Conservation (phyloP, 1,139 yeast genomes). For the Zygosaccharomyces pseudobailii region DNA sequence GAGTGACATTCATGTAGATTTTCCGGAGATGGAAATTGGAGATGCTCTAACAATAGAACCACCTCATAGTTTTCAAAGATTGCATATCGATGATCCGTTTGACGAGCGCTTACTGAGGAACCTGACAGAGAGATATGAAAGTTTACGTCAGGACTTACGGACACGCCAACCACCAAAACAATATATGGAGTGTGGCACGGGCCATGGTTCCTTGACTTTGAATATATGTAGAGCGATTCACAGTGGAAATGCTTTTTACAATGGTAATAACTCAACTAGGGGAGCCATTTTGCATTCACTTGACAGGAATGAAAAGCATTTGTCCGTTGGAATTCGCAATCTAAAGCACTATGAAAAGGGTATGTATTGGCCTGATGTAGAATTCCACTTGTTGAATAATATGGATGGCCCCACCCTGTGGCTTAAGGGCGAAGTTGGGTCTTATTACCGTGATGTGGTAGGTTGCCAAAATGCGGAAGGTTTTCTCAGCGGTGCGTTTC, state of each 20-base stretch:
- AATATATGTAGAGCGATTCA: constrained; percentile 42
- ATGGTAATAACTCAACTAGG: constrained; percentile 26
- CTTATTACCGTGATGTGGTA: constrained; percentile 18
- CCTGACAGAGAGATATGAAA: not conserved
- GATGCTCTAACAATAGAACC: constrained; percentile 5
- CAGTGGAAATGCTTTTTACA: constrained; percentile 38
- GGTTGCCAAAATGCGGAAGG: constrained; percentile 16
- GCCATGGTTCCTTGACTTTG: constrained; percentile 46
- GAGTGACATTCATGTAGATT: constrained; percentile 43
- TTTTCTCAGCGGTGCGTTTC: constrained; percentile 40
- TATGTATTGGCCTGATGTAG: constrained; percentile 40
- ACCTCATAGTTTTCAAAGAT: constrained; percentile 5
- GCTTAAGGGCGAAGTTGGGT: constrained; percentile 29
- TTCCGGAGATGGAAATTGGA: constrained; percentile 32
- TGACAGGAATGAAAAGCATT: constrained; percentile 38
- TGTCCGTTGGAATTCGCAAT: constrained; percentile 38
- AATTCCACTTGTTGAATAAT: constrained; percentile 36
- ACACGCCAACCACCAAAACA: constrained; percentile 32
- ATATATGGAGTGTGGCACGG: constrained; percentile 48
- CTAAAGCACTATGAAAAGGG: constrained; percentile 33
- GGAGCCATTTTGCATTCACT: constrained; percentile 45
- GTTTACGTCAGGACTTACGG: not conserved
- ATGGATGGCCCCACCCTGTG: constrained; percentile 39
- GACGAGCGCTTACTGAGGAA: constrained; percentile 4
- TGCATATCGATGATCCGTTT: constrained; percentile 5